Base-by-base conservation (phyloP, 1,284 basidiomycete genomes). In the Wallemia ichthyophaga region DNA sequence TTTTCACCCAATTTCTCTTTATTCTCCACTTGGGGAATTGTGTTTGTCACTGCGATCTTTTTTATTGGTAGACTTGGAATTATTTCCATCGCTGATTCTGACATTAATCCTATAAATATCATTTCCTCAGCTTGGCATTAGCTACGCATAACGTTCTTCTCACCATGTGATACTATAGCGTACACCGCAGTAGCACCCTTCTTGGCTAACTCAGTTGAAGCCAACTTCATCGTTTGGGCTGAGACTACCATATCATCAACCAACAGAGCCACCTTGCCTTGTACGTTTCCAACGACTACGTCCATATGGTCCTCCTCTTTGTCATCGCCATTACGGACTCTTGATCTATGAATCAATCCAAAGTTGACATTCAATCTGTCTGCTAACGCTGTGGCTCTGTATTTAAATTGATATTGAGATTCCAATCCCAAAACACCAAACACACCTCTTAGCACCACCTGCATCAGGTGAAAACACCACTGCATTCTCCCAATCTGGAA, bases 231-330 rank as follows among this genome's bases (percentile, higher is more conserved):
- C 1, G 94, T 98, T 61, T 76, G 77, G 1, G 91, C 92, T 2
- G 87, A 89, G 70, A 98, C 94, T 67, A 95, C 83, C 88, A 98
- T 96, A 69, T 98, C 92, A 69, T 98, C 92, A 27, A 98, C 83
- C 58, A 98, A 75, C 66, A 98, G 92, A 63, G 70, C 54, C 66
- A 82, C 84, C 74, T 91, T 91, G 71, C 83, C 88, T 65, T 76
- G 77, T 62, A 98, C 92, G 68, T 96, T 87, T n/a, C 92, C 92
- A 59, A 98, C 92, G 32, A 98, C 75, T 59, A 98, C 76, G 69
- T 98, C 89, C 86, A 96, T 92, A 64, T 71, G 72, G 59, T 75
- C 74, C 60, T 71, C 71, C 59, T 71, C 70, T 25, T 69, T 68
- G 57, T 67, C 66, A 60, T 70, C 68, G 24, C 67, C 68, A 58